Percentiles rank a stretch among this genome's conserved stretches.
Evolutionary conservation across 257 asterid genomes (phyloP).

Genomic region (Fraxinus pennsylvanica): DNA sequence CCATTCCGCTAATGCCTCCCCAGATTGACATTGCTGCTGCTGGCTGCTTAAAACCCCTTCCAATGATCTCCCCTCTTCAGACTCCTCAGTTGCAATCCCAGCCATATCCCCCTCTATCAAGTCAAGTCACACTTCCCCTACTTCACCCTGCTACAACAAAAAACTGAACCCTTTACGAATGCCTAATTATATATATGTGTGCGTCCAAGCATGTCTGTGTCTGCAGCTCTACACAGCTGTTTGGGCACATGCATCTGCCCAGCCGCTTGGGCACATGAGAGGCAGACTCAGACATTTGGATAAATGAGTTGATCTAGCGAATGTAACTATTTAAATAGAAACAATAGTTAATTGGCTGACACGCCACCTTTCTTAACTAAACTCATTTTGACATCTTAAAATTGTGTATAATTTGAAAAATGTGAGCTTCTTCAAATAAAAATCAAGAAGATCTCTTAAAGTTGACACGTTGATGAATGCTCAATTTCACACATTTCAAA

Average conservation of each 20-base stretch:
- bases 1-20: conserved; percentile 69
- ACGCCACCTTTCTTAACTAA: background rate
- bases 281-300: background rate
- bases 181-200: background rate
- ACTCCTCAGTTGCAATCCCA: conserved; percentile 43
- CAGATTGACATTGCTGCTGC: conserved; percentile 49
- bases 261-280: background rate
- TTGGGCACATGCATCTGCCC: background rate
- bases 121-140: conserved; percentile 44
- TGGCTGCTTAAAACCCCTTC: conserved; percentile 46
- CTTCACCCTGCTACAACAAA: conserved; percentile 36
- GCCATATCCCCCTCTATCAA: conserved; percentile 55
- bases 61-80: conserved; percentile 43
- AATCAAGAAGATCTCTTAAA: conserved; percentile 12
- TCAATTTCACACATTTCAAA: conserved; percentile 1
- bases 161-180: background rate
- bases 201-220: background rate
- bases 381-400: background rate
- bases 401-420: background rate
- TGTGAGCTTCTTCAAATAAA: background rate
- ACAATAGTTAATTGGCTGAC: background rate
- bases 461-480: conserved; percentile 9
- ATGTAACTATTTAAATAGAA: background rate
- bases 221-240: too few relatives aligned
- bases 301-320: background rate